phyloP scores from a whole-genome alignment of 768 basidiomycete species.

The Tricholoma saponaceum region DNA sequence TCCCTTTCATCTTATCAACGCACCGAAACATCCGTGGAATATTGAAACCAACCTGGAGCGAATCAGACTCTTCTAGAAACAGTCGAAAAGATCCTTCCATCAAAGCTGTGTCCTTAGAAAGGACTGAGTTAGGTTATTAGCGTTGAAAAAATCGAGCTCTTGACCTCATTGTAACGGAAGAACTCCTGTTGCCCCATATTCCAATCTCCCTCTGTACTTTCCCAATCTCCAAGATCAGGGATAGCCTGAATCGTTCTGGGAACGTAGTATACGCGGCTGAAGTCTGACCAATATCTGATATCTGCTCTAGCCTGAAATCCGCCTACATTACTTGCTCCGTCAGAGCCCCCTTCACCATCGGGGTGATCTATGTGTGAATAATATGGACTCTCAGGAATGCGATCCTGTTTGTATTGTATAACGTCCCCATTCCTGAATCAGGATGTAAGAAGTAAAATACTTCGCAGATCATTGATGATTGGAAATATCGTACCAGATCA shows the following conservation, averaged over 20 bases:
- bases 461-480: constrained; percentile 2
- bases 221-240: constrained; percentile 56
- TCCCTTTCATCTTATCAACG: constrained; percentile 39
- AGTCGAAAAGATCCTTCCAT: constrained; percentile 68
- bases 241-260: constrained; percentile 63
- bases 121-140: not conserved
- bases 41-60: constrained; percentile 54
- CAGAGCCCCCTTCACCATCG: constrained; percentile 5
- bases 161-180: constrained; percentile 50
- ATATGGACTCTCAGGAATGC: constrained; percentile 51
- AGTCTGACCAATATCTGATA: constrained; percentile 68
- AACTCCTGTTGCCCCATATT: constrained; percentile 47
- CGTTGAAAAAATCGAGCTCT: constrained; percentile 5
- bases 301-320: constrained; percentile 14
- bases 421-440: constrained; percentile 40
- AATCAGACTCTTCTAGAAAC: constrained; percentile 73
- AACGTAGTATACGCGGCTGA: constrained; percentile 57
- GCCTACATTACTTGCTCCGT: constrained; percentile 4
- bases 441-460: not conserved
- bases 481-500: constrained; percentile 15
- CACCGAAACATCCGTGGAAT: not conserved
- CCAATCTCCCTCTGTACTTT: constrained; percentile 55
- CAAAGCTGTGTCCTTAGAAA: constrained; percentile 49
- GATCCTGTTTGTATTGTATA: constrained; percentile 48
- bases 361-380: constrained; percentile 38